These are phyloP conservation scores for Porcisia deanei DNA, from an alignment of 208 protist species.

Conservation along the genomic window DNA sequence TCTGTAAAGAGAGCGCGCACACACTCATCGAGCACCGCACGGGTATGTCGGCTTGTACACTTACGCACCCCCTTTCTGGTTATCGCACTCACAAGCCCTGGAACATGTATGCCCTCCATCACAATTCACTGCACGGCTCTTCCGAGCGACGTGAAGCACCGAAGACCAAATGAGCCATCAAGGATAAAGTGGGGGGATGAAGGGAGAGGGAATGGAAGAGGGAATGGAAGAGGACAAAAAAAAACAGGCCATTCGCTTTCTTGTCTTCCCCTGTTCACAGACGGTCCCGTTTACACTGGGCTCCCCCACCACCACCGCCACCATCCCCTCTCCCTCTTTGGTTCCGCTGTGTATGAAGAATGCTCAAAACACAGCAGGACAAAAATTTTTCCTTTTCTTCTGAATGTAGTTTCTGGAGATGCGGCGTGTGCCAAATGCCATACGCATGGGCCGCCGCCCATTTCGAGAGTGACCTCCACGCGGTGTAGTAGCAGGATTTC, in stretches of 20 bases:
- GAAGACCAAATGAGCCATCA: background rate
- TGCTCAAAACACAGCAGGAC: constrained; percentile 22
- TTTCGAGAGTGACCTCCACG: constrained; percentile 35
- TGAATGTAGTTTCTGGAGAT: constrained; percentile 86
- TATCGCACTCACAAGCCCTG: background rate
- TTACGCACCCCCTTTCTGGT: background rate
- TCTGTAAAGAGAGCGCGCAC: background rate
- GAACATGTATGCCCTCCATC: background rate
- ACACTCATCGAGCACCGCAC: background rate
- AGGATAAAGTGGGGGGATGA: background rate
- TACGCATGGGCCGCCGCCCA: constrained; percentile 21
- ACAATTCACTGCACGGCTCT: background rate
- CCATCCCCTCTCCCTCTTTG: no score
- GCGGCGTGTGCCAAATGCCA: constrained; percentile 69
- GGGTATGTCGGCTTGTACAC: no score
- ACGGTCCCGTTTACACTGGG: no score
- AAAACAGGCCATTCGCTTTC: background rate
- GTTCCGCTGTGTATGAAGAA: background rate
- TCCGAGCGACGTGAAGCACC: background rate
- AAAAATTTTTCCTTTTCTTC: constrained; percentile 54
- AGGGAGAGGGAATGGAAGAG: background rate
- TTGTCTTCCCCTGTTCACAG: no score
- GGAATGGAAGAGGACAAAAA: background rate
- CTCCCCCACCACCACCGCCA: no score
- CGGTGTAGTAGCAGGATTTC: constrained; percentile 45